phyloP scores from a whole-genome alignment of 2,329 filamentous ascomycete species.

The Fusarium domesticum region DNA sequence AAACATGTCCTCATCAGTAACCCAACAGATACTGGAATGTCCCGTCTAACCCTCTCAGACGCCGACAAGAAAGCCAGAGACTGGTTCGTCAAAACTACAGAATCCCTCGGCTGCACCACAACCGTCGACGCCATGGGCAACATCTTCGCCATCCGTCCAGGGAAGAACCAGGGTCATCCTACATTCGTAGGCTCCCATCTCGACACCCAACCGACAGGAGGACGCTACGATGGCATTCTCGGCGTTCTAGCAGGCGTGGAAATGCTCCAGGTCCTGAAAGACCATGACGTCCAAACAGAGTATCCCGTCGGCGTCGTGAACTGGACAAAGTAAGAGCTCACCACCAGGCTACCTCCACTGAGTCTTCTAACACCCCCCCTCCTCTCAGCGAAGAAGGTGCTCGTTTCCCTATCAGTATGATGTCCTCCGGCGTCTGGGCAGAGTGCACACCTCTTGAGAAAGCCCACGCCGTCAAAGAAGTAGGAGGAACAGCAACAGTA shows the following conservation, averaged over 20 bases:
- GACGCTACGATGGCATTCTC: constrained; percentile 72
- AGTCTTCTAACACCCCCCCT: constrained; percentile 39
- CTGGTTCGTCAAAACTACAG: constrained; percentile 69
- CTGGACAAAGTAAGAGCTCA: constrained; percentile 61
- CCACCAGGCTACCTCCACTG: constrained; percentile 25
- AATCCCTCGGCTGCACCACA: constrained; percentile 63
- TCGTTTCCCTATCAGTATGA: constrained; percentile 72
- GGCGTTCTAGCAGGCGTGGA: constrained; percentile 71
- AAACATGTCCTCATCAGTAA: constrained; percentile 12
- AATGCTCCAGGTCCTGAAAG: constrained; percentile 64
- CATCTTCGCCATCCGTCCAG: constrained; percentile 68
- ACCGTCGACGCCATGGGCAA: constrained; percentile 78
- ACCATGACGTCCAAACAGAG: constrained; percentile 64
- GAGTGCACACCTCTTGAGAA: constrained; percentile 40
- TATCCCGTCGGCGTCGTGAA: constrained; percentile 72
- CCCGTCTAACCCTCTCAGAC: constrained; percentile 70
- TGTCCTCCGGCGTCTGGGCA: constrained; percentile 78
- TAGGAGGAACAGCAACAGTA: constrained; percentile 34
- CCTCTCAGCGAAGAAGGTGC: constrained; percentile 73
- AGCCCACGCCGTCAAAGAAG: constrained; percentile 63
- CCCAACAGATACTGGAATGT: constrained; percentile 69
- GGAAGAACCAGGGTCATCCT: constrained; percentile 56
- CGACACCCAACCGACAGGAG: constrained; percentile 61
- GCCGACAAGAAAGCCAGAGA: constrained; percentile 70
- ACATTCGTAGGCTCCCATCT: constrained; percentile 67